Conservation (phyloP, 2,329 filamentous ascomycete genomes). For the Harringtonia lauricola region DNA sequence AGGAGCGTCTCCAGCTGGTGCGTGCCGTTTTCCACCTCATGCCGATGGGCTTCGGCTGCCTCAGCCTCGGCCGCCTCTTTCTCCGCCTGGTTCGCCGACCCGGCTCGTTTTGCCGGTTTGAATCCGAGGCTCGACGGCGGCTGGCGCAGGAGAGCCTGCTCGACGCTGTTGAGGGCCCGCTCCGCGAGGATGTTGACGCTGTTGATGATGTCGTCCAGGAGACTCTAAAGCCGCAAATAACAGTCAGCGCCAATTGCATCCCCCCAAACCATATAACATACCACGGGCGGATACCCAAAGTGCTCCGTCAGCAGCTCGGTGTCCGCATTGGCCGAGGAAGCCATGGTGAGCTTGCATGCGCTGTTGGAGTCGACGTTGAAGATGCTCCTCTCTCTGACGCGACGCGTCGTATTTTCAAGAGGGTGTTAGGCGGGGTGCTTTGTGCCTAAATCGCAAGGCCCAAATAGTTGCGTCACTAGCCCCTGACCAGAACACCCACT, state of each 20-base stretch:
- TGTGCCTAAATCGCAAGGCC: slow-evolving; percentile 5
- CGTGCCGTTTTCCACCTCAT: slow-evolving; percentile 80
- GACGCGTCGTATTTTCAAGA: slow-evolving; percentile 1
- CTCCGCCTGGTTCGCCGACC: slow-evolving; percentile 11
- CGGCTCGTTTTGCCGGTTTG: slow-evolving; percentile 34
- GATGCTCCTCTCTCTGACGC: not conserved
- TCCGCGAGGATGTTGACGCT: slow-evolving; percentile 89
- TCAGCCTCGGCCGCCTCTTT: slow-evolving; percentile 8
- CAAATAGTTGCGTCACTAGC: not conserved
- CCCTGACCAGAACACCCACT: not conserved
- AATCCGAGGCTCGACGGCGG: slow-evolving; percentile 77
- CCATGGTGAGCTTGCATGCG: slow-evolving; percentile 12
- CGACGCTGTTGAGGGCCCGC: slow-evolving; percentile 77
- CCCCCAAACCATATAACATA: too few relatives aligned
- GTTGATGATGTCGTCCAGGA: slow-evolving; percentile 98
- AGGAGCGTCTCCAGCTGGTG: slow-evolving; percentile 76
- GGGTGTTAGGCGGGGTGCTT: not conserved
- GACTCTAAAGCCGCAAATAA: slow-evolving; percentile 45
- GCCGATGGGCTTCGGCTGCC: slow-evolving; percentile 36
- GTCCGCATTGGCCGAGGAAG: slow-evolving; percentile 27
- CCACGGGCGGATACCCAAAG: slow-evolving; percentile 85
- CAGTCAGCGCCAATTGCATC: not conserved
- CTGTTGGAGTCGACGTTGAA: not conserved
- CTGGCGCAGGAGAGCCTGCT: slow-evolving; percentile 65
- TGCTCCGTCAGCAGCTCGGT: slow-evolving; percentile 82